Conservation (phyloP, 2,329 filamentous ascomycete genomes). For the Penicillium sp. region DNA sequence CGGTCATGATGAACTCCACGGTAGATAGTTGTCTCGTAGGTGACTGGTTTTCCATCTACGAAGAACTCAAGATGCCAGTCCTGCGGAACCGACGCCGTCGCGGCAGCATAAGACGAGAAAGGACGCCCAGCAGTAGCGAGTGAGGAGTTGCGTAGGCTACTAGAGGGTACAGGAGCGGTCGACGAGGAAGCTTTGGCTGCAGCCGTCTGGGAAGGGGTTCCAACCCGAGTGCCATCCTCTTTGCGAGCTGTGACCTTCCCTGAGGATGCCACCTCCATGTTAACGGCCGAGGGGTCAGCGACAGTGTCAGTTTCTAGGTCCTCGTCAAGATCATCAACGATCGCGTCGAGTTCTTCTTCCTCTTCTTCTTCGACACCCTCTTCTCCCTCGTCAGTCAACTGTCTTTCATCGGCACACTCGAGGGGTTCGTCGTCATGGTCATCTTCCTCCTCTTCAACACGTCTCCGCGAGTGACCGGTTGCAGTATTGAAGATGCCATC, state of each 20-base stretch:
- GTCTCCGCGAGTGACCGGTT: constrained; percentile 57
- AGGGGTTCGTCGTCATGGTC: constrained; percentile 62
- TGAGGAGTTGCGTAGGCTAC: constrained; percentile 35
- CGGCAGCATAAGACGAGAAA: constrained; percentile 74
- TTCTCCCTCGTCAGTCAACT: constrained; percentile 64
- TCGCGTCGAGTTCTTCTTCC: constrained; percentile 67
- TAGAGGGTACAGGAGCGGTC: constrained; percentile 22
- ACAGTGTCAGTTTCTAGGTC: constrained; percentile 71
- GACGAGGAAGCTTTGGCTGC: constrained; percentile 44
- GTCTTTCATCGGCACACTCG: constrained; percentile 90
- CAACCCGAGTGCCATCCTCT: constrained; percentile 82
- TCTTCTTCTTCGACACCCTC: constrained; percentile 57
- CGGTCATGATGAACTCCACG: constrained; percentile 78
- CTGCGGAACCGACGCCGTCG: constrained; percentile 73
- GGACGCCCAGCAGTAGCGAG: constrained; percentile 56
- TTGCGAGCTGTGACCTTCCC: constrained; percentile 88
- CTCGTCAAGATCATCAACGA: constrained; percentile 87
- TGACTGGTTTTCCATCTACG: constrained; percentile 75
- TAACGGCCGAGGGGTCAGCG: constrained; percentile 83
- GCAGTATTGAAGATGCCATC: constrained; percentile 38
- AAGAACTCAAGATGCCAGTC: constrained; percentile 98
- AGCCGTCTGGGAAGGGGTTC: constrained; percentile 68
- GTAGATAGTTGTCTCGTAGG: constrained; percentile 93
- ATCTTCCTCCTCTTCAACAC: constrained; percentile 57
- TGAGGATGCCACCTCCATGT: constrained; percentile 79